Percentiles rank a stretch among this genome's conserved stretches.
These are phyloP conservation scores for Trifolium subterraneum DNA, from an alignment of 306 rosid genomes.

Conservation along the genomic window DNA sequence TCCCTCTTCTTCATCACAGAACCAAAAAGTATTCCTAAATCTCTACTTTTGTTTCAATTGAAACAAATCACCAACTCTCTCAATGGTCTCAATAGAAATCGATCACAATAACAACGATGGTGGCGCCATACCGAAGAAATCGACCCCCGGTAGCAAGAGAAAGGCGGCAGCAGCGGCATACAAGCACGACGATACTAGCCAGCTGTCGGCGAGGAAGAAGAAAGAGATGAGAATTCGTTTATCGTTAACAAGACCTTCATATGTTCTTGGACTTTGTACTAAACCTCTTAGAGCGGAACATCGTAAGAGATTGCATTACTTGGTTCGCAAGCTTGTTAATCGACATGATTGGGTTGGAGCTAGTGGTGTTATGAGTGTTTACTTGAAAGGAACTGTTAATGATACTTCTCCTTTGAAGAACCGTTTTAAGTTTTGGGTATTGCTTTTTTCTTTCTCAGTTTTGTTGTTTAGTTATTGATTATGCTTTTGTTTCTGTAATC, in stretches of 20 bases:
- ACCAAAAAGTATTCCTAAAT: too few relatives aligned
- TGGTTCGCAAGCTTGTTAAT: constrained; percentile 52
- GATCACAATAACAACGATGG: too few relatives aligned
- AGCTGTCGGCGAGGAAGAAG: constrained; percentile 20
- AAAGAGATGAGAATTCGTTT: constrained; percentile 49
- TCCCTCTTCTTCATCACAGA: too few relatives aligned
- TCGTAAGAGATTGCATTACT: constrained; percentile 47
- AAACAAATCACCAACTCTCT: too few relatives aligned
- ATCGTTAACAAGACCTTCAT: constrained; percentile 67
- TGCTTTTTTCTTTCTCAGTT: neutral
- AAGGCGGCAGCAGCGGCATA: constrained; percentile 10
- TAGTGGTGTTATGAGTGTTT: constrained; percentile 67
- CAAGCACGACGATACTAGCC: neutral
- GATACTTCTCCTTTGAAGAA: constrained; percentile 55
- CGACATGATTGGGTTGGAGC: constrained; percentile 69
- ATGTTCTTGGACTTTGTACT: constrained; percentile 50
- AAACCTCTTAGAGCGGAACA: constrained; percentile 54
- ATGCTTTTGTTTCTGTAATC: neutral
- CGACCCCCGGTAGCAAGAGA: constrained; percentile 47
- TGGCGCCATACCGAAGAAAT: too few relatives aligned
- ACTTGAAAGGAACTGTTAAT: constrained; percentile 56
- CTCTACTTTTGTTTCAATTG: too few relatives aligned
- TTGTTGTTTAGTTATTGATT: neutral
- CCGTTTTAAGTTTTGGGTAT: constrained; percentile 72
- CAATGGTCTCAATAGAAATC: too few relatives aligned